Evolutionary conservation across 768 basidiomycete genomes (phyloP), one percentile per base, ranked within the genome.

Genomic region (Leccinum fibrillosum): DNA sequence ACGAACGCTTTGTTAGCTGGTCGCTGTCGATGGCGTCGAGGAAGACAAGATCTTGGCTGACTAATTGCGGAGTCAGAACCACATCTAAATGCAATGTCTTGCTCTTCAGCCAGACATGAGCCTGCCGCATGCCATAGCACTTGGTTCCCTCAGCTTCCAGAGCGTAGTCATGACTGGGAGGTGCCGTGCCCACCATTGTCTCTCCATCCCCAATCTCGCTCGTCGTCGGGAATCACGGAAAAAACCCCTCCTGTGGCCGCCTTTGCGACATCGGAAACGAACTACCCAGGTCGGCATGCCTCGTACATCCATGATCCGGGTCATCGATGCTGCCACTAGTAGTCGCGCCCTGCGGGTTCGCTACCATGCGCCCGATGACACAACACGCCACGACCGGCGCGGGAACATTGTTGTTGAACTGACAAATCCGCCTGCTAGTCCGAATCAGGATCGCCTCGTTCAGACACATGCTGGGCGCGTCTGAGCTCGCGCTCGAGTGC

Each of bases 211-310:
- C 10, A 4, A 32, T 11, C 30, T 32, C 30, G 30, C 30, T 32
- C 30, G 30, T 32, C 30, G 30, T 84, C 42, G 82, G 77, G 39
- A 79, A 62, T 84, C 63, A 55, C 9, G 26, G 8, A 7, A 17
- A 5, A 30, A 13, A 37, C 23, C 42, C 49, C 1, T 15, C 11
- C 3, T 25, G 10, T 9, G 13, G 28, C 42, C 28, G 47, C 11
- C 19, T n/a, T 19, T 45, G 59, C 3, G 55, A 30, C 12, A 35
- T 1, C 15, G 35, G 3, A n/a, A 26, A 0, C 5, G 23, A 25
- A 37, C 7, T 52, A 23, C 26, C 30, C 10, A 35, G 6, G 12
- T 52, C 52, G 17, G 62, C n/a, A 26, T 53, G 56, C 30, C 5
- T 25, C 39, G 3, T 26, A 58, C 48, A 61, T 3, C 10, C 30